Evolutionary conservation across 1,284 basidiomycete genomes (phyloP).

Genomic region (Sutorius eximius): DNA sequence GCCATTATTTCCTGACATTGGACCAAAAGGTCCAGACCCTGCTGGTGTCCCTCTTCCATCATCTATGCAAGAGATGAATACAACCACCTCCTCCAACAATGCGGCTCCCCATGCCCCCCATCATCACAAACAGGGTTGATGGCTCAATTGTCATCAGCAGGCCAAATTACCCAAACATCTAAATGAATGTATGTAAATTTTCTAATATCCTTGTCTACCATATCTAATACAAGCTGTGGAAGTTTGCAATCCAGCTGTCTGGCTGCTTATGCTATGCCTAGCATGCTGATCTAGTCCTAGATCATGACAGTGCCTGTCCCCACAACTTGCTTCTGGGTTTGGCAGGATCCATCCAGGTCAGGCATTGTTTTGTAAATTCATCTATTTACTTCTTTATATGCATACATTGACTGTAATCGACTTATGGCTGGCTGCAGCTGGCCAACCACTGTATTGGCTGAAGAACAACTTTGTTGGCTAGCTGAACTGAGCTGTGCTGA

Average conservation of each 20-base stretch:
- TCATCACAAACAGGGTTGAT: background rate
- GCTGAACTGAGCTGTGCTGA: too few species aligned
- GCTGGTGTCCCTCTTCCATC: background rate
- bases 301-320: background rate
- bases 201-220: background rate
- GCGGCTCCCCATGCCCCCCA: background rate
- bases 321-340: background rate
- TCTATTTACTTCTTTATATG: too few species aligned
- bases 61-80: background rate
- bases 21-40: background rate
- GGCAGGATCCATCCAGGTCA: background rate
- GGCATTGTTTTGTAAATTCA: too few species aligned
- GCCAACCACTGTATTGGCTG: background rate
- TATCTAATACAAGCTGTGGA: background rate
- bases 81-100: background rate
- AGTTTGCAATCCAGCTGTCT: background rate
- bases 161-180: background rate
- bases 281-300: background rate
- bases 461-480: background rate
- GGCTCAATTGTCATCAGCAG: background rate
- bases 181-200: background rate
- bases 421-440: background rate
- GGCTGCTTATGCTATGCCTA: background rate
- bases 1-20: background rate
- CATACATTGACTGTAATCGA: background rate